Percentiles rank a stretch among this genome's conserved stretches.
phyloP scores from a whole-genome alignment of 192 early-diverging fungal species.

The Backusella westeae region DNA sequence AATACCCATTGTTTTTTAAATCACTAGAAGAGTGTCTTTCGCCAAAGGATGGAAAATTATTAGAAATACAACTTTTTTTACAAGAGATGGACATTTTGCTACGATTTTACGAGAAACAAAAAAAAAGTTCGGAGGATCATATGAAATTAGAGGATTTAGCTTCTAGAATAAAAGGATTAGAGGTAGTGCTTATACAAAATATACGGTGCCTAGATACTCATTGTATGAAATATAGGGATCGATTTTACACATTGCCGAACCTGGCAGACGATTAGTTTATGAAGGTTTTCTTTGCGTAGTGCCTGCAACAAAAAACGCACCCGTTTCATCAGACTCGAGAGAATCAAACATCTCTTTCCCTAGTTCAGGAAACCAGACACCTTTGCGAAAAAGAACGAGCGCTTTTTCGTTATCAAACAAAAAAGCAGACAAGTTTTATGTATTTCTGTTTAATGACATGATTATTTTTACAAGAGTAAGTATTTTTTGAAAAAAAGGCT shows the following conservation, averaged over 20 bases:
- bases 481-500: neutral
- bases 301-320: neutral
- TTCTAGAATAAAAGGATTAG: slow-evolving; percentile 17
- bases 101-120: slow-evolving; percentile 15
- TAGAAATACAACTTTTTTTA: neutral
- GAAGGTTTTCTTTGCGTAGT: slow-evolving; percentile 21
- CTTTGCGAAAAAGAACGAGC: neutral
- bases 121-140: slow-evolving; percentile 10
- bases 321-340: neutral
- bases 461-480: slow-evolving; percentile 27
- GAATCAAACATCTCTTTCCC: neutral
- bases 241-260: neutral
- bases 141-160: slow-evolving; percentile 20
- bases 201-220: neutral
- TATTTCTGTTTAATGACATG: slow-evolving; percentile 30
- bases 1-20: slow-evolving; percentile 15
- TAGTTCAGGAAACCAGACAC: neutral
- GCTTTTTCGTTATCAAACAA: slow-evolving; percentile 15
- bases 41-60: neutral
- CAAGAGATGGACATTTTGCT: slow-evolving; percentile 12
- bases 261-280: slow-evolving; percentile 14
- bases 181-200: neutral
- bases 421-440: slow-evolving; percentile 10
- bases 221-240: neutral
- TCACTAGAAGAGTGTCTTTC: neutral